Base-by-base conservation (phyloP, 2,329 filamentous ascomycete species). In the Sporothrix brasiliensis region DNA sequence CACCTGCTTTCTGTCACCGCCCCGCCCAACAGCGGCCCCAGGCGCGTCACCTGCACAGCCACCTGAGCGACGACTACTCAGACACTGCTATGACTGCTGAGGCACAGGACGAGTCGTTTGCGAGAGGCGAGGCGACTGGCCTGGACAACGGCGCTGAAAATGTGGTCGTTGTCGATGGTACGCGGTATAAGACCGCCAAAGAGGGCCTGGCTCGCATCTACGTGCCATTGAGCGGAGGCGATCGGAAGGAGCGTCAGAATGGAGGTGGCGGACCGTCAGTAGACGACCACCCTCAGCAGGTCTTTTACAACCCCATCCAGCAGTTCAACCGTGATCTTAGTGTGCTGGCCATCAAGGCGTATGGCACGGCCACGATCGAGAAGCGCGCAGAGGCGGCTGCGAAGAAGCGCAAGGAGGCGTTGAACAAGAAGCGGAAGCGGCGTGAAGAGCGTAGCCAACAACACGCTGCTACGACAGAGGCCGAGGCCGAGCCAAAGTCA, bases 271-370 rank as follows among this genome's bases (percentile, higher is more conserved):
- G 80, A 70, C 78, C 78, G 7, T 80, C 83, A 70, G 86, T 88
- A 76, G 82, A 86, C 71, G 86, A 89, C 67, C 85, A 88, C 75
- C 84, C 88, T 52, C 87, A 89, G 75, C 91, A 94, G 76, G 96
- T 99, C 70, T 99, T 99, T 78, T 99, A 99, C 85, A 99, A 99
- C 76, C 94, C 95, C 0, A 97, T 99, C 69, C 95, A 99, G 79
- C 95, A 99, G 78, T 99, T 98, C 84, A 99, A 99, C 80, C 91
- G 96, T 61, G 95, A 99, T 78, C 81, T 99, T 74, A 97, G 93
- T 72, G 92, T 97, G 34, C 86, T 99, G 16, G 93, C 93, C 0
- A 97, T 99, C 79, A 92, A 92, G 77, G 91, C 92, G 0, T 97
- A 94, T 78, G 92, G 92, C 1, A 89, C 95, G 75, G 88, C 92